Base-by-base conservation (phyloP, 805 yeast genomes). In the Kodamaea lidongshanica region DNA sequence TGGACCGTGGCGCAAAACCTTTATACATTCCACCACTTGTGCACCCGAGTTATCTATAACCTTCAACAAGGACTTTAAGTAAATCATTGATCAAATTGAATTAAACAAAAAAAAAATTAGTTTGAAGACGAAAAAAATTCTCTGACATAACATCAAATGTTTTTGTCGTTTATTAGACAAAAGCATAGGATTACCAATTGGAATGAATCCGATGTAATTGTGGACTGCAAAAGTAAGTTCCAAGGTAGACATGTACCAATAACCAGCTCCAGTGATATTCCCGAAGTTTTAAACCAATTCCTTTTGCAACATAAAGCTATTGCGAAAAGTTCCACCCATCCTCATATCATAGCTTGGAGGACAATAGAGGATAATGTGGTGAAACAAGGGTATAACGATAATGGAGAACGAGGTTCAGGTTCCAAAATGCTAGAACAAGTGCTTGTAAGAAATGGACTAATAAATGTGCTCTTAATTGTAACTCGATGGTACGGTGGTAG, bases 31-130 rank as follows among this genome's bases (percentile, higher is more conserved):
- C 10, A 82, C 97, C 38, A 87, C 60, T 55, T 82, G 84, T 3
- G 96, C 98, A 16, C 97, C 95, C 13, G 95, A 81, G 69, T 89
- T 89, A 61, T 89, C 98, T 39, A 89, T 84, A 41, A 88, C 95
- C 55, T 82, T 88, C 32, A 87, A 62, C 57, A 92, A 66, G 10
- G 95, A 69, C 65, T 89, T 89, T 49, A 89, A 73, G 61, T 85
- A 86, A 32, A 89, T 76, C 98, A 89, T 89, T 28, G 40, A 30
- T 32, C n/a, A n/a, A n/a, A n/a, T n/a, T n/a, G n/a, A n/a, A n/a
- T n/a, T n/a, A n/a, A n/a, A n/a, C n/a, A n/a, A n/a, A n/a, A n/a
- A n/a, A n/a, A n/a, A n/a, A n/a, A n/a, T n/a, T n/a, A n/a, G n/a
- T n/a, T n/a, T n/a, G n/a, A n/a, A n/a, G n/a, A n/a, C n/a, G n/a